A percentile compares a stretch with the other conserved stretches of the same genome.
Evolutionary conservation across 495 filamentous ascomycete genomes (phyloP).

Genomic region (Acidomyces sp.): DNA sequence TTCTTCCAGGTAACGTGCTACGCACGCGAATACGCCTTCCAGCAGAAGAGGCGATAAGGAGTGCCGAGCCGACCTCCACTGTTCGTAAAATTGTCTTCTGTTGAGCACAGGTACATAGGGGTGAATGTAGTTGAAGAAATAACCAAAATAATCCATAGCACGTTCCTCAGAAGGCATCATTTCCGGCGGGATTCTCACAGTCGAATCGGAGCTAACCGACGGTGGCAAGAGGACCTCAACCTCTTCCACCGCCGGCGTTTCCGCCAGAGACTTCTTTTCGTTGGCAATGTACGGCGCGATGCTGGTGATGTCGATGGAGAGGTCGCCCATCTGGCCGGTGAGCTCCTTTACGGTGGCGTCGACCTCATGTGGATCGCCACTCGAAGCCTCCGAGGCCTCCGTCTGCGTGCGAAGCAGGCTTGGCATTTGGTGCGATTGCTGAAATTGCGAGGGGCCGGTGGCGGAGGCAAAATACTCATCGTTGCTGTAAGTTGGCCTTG

Average conservation of each 20-base stretch:
- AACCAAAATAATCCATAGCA: constrained; percentile 73
- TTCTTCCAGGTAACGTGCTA: constrained; percentile 69
- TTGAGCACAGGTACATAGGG: constrained; percentile 94
- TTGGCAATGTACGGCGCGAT: constrained; percentile 80
- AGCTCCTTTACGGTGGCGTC: constrained; percentile 29
- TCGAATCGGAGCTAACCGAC: constrained; percentile 51
- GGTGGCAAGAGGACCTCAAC: constrained; percentile 50
- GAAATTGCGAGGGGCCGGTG: background rate
- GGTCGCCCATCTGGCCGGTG: constrained; percentile 67
- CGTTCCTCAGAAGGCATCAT: constrained; percentile 86
- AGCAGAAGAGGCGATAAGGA: constrained; percentile 85
- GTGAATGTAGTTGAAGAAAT: constrained; percentile 86
- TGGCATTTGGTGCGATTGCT: background rate
- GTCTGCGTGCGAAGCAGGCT: constrained; percentile 5
- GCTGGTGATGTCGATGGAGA: constrained; percentile 77
- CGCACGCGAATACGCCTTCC: constrained; percentile 92
- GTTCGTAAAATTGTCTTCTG: constrained; percentile 68
- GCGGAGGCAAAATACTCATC: constrained; percentile 1
- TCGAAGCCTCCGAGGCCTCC: constrained; percentile 8
- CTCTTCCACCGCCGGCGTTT: constrained; percentile 68
- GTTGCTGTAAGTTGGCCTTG: background rate
- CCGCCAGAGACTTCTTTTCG: constrained; percentile 50
- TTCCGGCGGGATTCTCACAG: constrained; percentile 80
- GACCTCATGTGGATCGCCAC: constrained; percentile 18
- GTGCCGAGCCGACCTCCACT: constrained; percentile 77